phyloP scores from a whole-genome alignment of 192 early-diverging fungal genomes.

The Dispira parvispora region DNA sequence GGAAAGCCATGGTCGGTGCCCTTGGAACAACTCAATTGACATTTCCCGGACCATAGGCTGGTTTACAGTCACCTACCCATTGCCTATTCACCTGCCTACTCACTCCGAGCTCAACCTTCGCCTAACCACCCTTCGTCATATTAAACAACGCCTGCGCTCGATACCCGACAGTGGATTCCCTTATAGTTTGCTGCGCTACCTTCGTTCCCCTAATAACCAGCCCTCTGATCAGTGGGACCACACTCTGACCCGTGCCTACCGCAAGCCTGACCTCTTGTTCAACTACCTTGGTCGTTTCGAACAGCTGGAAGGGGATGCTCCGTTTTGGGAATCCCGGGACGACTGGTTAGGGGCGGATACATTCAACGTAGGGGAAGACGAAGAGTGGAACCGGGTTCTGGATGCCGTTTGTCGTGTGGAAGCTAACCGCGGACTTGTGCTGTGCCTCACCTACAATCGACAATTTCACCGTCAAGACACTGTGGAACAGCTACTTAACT shows the following conservation, averaged over 20 bases:
- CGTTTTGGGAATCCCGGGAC: not conserved
- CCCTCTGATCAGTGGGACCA: not conserved
- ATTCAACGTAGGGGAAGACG: not conserved
- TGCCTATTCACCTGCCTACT: not conserved
- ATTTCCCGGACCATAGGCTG: constrained; percentile 16
- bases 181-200: constrained; percentile 1
- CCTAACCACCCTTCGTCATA: not conserved
- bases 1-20: constrained; percentile 10
- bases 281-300: constrained; percentile 11
- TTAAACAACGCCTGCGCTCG: constrained; percentile 4
- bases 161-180: constrained; percentile 3
- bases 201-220: not conserved
- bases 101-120: not conserved
- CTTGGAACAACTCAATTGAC: constrained; percentile 4
- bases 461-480: not conserved
- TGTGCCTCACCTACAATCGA: not conserved
- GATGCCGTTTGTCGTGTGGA: not conserved
- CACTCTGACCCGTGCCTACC: not conserved
- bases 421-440: not conserved
- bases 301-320: not conserved
- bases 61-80: constrained; percentile 16
- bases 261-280: not conserved
- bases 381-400: not conserved
- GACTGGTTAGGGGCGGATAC: too few species aligned
- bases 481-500: not conserved